A percentile compares a stretch with the other conserved stretches of the same genome.
phyloP scores from a whole-genome alignment of 768 basidiomycete species.

The Fibroporia radiculosa region DNA sequence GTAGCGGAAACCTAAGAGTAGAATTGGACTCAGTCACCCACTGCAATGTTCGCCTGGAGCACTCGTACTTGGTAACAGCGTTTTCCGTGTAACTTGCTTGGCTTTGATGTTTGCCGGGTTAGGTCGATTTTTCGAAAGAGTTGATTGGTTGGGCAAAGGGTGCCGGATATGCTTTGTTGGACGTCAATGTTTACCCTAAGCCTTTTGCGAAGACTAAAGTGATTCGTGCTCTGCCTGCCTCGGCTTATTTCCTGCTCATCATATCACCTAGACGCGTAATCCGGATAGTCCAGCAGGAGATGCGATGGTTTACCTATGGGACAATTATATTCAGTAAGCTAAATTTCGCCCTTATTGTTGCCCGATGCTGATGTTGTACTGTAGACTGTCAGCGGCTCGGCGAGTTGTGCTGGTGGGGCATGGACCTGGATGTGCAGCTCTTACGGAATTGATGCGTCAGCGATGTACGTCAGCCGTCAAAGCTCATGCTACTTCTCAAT shows the following conservation, averaged over 20 bases:
- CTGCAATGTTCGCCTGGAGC: constrained; percentile 70
- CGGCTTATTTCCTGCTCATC: neutral
- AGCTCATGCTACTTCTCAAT: neutral
- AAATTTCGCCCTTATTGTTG: neutral
- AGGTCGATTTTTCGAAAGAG: constrained; percentile 83
- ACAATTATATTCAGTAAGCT: constrained; percentile 86
- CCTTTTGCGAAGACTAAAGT: constrained; percentile 34
- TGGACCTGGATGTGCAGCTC: constrained; percentile 70
- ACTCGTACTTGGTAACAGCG: constrained; percentile 68
- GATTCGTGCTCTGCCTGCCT: constrained; percentile 4
- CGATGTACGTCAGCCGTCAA: constrained; percentile 42
- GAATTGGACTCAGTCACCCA: constrained; percentile 69
- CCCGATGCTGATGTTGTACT: neutral
- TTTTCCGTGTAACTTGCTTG: neutral
- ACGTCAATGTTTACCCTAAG: constrained; percentile 78
- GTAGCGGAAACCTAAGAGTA: constrained; percentile 80
- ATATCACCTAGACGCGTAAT: constrained; percentile 25
- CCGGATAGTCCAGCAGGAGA: constrained; percentile 38
- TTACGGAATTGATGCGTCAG: constrained; percentile 66
- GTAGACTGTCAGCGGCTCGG: constrained; percentile 64
- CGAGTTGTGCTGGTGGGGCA: constrained; percentile 81
- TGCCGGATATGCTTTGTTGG: constrained; percentile 67
- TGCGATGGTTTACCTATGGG: constrained; percentile 84
- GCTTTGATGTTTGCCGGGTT: constrained; percentile 4
- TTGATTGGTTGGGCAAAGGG: constrained; percentile 70